Base-by-base conservation (phyloP, 73 alveolate genomes). In the Tetrahymena elliotti region DNA sequence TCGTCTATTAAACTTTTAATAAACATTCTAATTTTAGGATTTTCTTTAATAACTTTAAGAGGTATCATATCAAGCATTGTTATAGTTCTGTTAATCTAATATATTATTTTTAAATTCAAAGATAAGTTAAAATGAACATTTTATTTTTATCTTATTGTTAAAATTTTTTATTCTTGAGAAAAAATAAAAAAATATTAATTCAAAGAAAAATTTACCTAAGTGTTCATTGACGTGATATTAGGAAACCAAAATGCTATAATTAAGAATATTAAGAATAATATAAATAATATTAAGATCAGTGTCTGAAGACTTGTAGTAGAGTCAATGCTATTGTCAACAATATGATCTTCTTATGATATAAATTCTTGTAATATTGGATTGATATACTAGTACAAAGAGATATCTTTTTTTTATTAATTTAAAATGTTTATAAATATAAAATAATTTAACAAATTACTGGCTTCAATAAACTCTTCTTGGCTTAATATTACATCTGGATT, bases 61-160 rank as follows among this genome's bases (percentile, higher is more conserved):
- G 96, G 96, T 8, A 94, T 84, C 96, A 94, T 94, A 41, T 94
- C 93, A 3, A 94, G 95, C 96, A 94, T 94, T 7, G 93, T 16
- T 11, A 94, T 84, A 94, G 93, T 94, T 53, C 52, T 47, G 83
- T 94, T 94, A 24, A 94, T 94, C 96, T 94, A 94, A n/a, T 40
- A 24, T 40, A 18, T 47, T 47, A 47, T 12, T 13, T 47, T 4
- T 3, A 53, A 53, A 52, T 52, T 52, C 5, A 9, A 52, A 5
- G 31, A 52, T 52, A 5, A 52, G 12, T 52, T 52, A 52, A 9
- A 52, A 12, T 52, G 83, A 18, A n/a, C n/a, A n/a, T n/a, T n/a
- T 52, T 18, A 52, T 52, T 52, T 12, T 52, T 52, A 7, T 7
- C 10, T 38, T 38, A 38, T 5, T 7, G 10, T 38, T 38, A 38